phyloP scores from a whole-genome alignment of 176 grass and related monocot genomes.

The Cenchrus fungigraminus region DNA sequence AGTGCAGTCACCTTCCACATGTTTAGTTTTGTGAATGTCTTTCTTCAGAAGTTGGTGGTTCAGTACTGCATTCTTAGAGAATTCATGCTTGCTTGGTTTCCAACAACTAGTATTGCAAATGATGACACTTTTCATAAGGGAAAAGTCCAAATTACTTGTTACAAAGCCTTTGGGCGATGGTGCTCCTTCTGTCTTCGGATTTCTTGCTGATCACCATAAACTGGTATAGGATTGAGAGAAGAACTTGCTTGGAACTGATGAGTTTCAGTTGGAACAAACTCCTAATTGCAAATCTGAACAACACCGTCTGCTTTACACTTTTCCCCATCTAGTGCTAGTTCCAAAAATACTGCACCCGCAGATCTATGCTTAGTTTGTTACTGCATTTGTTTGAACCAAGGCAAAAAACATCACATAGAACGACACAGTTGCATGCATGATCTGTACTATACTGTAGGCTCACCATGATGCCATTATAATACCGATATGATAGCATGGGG shows the following conservation, averaged over 20 bases:
- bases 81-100: not conserved
- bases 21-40: too few relatives aligned
- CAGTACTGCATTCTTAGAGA: not conserved
- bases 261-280: not conserved
- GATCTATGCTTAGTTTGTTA: too few relatives aligned
- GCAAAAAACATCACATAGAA: not conserved
- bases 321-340: not conserved
- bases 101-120: not conserved
- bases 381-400: not conserved
- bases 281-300: not conserved
- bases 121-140: too few relatives aligned
- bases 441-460: constrained; percentile 6
- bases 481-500: constrained; percentile 30
- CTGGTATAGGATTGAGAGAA: not conserved
- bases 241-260: not conserved
- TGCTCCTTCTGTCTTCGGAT: too few relatives aligned
- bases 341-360: not conserved
- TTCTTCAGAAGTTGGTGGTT: too few relatives aligned
- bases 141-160: too few relatives aligned
- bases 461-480: not conserved
- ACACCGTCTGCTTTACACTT: not conserved
- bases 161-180: too few relatives aligned
- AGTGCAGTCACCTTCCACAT: not conserved
- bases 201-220: not conserved
- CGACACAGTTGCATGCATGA: constrained; percentile 21